Evolutionary conservation across 192 early-diverging fungal genomes (phyloP).

Genomic region (Coemansia sp.): DNA sequence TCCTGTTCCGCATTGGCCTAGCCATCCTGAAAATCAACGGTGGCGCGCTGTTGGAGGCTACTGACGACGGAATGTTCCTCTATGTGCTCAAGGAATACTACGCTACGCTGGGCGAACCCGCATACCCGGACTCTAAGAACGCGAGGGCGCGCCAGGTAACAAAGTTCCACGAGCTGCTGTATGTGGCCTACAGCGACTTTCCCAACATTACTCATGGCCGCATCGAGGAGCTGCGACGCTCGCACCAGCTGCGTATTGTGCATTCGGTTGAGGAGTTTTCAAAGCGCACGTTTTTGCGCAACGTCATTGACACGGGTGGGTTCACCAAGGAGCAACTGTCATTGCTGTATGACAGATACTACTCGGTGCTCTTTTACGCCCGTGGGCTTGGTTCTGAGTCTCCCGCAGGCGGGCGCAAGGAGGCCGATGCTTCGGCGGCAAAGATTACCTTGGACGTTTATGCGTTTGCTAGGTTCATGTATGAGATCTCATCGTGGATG

Average conservation of each 20-base stretch:
- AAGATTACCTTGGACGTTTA: conserved; percentile 62
- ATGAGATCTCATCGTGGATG: conserved; percentile 66
- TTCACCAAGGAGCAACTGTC: conserved; percentile 87
- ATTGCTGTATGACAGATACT: conserved; percentile 87
- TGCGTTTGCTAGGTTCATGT: conserved; percentile 77
- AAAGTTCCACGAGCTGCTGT: conserved; percentile 90
- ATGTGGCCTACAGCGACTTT: conserved; percentile 89
- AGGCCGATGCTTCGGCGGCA: conserved; percentile 18
- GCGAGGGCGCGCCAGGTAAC: conserved; percentile 60
- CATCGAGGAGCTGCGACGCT: conserved; percentile 76
- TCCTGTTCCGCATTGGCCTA: conserved; percentile 91
- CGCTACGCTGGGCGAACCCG: conserved; percentile 70
- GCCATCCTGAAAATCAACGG: conserved; percentile 95
- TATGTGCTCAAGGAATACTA: conserved; percentile 87
- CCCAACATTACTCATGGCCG: conserved; percentile 70
- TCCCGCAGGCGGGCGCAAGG: conserved; percentile 16
- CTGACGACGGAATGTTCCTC: conserved; percentile 78
- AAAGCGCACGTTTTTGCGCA: conserved; percentile 84
- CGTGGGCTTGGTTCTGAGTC: conserved; percentile 1
- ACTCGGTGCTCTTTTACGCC: conserved; percentile 70
- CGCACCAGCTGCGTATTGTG: conserved; percentile 85
- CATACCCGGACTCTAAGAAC: conserved; percentile 59
- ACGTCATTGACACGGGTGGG: conserved; percentile 66
- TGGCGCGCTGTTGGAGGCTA: conserved; percentile 61
- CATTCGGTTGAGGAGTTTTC: conserved; percentile 92